Evolutionary conservation across 1,139 yeast species (phyloP).

Genomic region (Casaregolazyma suthepensis): DNA sequence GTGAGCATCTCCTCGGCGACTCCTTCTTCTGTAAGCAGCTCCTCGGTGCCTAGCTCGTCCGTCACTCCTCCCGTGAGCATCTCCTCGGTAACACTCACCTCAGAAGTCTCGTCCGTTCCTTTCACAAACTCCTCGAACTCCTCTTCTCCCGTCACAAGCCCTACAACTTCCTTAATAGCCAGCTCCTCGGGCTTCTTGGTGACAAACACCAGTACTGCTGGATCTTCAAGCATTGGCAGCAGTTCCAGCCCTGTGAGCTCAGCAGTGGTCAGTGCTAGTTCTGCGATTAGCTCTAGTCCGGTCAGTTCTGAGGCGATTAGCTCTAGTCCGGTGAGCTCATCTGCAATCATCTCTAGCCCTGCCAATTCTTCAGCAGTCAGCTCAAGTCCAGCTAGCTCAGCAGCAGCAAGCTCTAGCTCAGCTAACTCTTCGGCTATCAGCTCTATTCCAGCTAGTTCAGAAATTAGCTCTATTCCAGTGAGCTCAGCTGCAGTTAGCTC

Average conservation of each 20-base stretch:
- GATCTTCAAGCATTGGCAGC: neutral
- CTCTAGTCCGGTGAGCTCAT: slow-evolving; percentile 6
- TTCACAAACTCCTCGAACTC: neutral
- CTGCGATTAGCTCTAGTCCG: slow-evolving; percentile 8
- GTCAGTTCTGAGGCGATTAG: slow-evolving; percentile 4
- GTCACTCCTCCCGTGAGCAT: too few species aligned
- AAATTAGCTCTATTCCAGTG: neutral
- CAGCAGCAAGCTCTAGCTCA: neutral
- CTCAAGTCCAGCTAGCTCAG: neutral
- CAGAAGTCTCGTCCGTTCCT: neutral
- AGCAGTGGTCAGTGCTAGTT: slow-evolving; percentile 3
- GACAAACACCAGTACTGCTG: slow-evolving; percentile 33
- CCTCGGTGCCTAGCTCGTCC: too few species aligned
- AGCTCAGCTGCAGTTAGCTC: slow-evolving; percentile 9
- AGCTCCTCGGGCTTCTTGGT: slow-evolving; percentile 1
- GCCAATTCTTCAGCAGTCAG: slow-evolving; percentile 10
- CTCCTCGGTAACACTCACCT: neutral
- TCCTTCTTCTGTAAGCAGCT: neutral
- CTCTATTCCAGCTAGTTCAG: too few species aligned
- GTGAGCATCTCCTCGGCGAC: slow-evolving; percentile 7
- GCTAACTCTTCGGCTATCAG: neutral
- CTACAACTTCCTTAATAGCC: neutral
- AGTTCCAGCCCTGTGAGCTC: slow-evolving; percentile 7
- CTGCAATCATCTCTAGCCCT: slow-evolving; percentile 10
- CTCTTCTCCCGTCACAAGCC: slow-evolving; percentile 1